phyloP scores from a whole-genome alignment of 2,329 filamentous ascomycete genomes.

The Cladosporium sphaerospermum region DNA sequence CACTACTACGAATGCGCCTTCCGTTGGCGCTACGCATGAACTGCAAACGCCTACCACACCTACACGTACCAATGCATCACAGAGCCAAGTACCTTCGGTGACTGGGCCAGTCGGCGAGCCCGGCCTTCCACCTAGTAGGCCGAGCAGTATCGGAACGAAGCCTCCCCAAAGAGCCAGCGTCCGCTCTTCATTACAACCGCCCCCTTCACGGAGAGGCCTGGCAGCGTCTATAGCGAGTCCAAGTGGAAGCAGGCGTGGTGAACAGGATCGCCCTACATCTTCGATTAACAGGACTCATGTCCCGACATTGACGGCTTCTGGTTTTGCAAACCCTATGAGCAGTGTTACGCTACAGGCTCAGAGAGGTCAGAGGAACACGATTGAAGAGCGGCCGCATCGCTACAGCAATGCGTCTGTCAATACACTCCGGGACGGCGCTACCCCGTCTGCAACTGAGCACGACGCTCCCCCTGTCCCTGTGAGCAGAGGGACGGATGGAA shows the following conservation, averaged over 20 bases:
- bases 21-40: constrained; percentile 14
- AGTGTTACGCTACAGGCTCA: constrained; percentile 91
- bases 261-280: constrained; percentile 48
- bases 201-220: constrained; percentile 18
- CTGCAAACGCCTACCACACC: constrained; percentile 13
- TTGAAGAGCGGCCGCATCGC: constrained; percentile 41
- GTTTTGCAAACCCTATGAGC: constrained; percentile 95
- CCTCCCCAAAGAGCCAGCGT: constrained; percentile 11
- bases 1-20: constrained; percentile 18
- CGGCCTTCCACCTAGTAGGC: constrained; percentile 43
- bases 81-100: constrained; percentile 24
- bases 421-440: constrained; percentile 31
- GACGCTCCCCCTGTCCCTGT: constrained; percentile 49
- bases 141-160: constrained; percentile 33
- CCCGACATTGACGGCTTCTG: constrained; percentile 70
- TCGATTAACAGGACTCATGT: constrained; percentile 74
- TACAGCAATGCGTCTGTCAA: constrained; percentile 55
- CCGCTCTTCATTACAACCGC: constrained; percentile 14
- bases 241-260: constrained; percentile 8
- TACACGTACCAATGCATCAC: constrained; percentile 13
- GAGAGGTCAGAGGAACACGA: constrained; percentile 50
- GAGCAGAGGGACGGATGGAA: constrained; percentile 68
- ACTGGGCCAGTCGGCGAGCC: constrained; percentile 44
- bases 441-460: constrained; percentile 34
- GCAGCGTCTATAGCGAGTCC: constrained; percentile 13